phyloP scores from a whole-genome alignment of 164 flowering plant genomes.

The Kalanchoe fedtschenkoi region DNA sequence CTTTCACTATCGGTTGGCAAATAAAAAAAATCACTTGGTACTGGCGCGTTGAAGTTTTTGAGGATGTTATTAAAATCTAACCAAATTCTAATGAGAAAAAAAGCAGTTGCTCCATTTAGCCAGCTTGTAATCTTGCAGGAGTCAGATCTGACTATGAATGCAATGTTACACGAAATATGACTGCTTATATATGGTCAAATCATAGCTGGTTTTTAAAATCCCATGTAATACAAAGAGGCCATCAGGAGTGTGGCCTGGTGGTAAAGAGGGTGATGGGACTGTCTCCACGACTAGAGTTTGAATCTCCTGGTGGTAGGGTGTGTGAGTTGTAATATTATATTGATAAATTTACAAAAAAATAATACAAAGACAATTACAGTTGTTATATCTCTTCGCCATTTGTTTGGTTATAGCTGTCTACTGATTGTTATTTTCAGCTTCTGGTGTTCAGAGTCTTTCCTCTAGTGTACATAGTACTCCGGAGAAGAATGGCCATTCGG shows the following conservation, averaged over 20 bases:
- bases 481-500: constrained; percentile 42
- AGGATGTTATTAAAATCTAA: neutral
- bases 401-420: neutral
- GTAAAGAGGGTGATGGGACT: no score
- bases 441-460: constrained; percentile 45
- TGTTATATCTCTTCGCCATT: neutral
- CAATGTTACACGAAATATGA: neutral
- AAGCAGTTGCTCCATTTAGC: neutral
- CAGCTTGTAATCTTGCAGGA: neutral
- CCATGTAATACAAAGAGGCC: no score
- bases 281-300: no score
- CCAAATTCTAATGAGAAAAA: neutral
- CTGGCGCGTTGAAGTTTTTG: neutral
- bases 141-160: neutral
- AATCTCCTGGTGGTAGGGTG: no score
- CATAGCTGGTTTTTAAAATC: no score
- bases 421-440: constrained; percentile 18
- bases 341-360: neutral
- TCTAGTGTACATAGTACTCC: constrained; percentile 67
- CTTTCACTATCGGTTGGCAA: neutral
- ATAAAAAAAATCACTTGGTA: neutral
- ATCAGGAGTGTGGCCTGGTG: no score
- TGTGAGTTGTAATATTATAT: no score
- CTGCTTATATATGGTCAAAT: no score
- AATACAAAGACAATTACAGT: neutral